Base-by-base conservation (phyloP, 345 rosid species). In the Brassica juncea region DNA sequence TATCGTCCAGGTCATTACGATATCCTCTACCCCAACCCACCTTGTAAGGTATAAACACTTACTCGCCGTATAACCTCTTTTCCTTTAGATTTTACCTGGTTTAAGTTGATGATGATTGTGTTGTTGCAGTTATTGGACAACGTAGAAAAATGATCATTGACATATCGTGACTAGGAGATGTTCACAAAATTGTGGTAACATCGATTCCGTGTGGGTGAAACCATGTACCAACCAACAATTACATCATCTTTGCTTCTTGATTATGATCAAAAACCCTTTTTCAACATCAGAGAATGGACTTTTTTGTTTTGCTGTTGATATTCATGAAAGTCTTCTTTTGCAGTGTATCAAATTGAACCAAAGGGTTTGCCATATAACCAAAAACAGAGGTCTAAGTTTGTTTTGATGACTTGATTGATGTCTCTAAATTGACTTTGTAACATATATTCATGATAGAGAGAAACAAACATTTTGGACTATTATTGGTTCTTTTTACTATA, bases 1-100 rank as follows among this genome's bases (percentile, higher is more conserved):
- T 93, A 96, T 87, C 98, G 97, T 77, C 98, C 99, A 0, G 99
- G 98, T 68, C 99, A 93, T 85, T 96, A 96, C 35, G 98, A 96
- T 73, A 93, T 96, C 71, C 99, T 96, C 80, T 93, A 96, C 85
- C 88, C 90, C 5, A 91, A 90, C 81, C 85, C 88, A 89, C 52
- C 79, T 12, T 47, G 25, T 19, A 54, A 80, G 82, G 82, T 74
- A 68, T 37, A 54, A 62, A 74, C 71, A 62, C 21, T 16, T 27
- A 19, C 35, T 37, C 27, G 3, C 66, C 28, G 3, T 44, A 52
- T 68, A 62, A 27, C 30, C 6, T 80, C 71, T 61, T 66, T 69
- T 68, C 1, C 39, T 52, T 34, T 8, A 19, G 66, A 15, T 60
- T 16, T 47, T 4, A 32, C 34, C 8, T 63, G 70, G 67, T 73